Base-by-base conservation (phyloP, 345 rosid species). In the Bruguiera gymnorhiza region DNA sequence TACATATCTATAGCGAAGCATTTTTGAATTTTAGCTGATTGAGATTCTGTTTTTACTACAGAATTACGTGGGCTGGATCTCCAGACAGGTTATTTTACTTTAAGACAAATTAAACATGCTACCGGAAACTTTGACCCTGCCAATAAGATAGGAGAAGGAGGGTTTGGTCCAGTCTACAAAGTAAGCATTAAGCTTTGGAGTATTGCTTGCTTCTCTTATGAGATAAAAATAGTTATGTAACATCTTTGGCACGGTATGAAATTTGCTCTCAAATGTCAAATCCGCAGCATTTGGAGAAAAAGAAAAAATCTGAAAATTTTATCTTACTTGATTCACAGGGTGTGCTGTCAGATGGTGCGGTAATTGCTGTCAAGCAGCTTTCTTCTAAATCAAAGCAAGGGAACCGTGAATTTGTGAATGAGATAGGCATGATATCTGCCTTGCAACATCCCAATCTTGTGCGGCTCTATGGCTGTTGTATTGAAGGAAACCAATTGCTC, bases 91-190 rank as follows among this genome's bases (percentile, higher is more conserved):
- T 78, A 76, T 31, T 93, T 90, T 78, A 84, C 90, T 18, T 65
- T 93, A 75, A 81, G 87, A 57, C 93, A 93, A 79, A 87, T 93
- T 53, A 88, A 87, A 75, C 68, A 80, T 29, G 92, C 96, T 11
- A 93, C 97, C 0, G 73, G 79, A 63, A 93, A 88, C 64, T 93
- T 93, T 53, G 86, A 87, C 70, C 75, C 86, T 52, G 81, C 82
- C 20, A 82, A 86, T 78, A 93, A 93, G 87, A 87, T 88, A 24
- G 97, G 93, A 60, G 98, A 93, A 85, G 97, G 98, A 84, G 98
- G 93, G 37, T 93, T 93, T 66, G 93, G 98, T 31, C 90, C 97
- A 20, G 98, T 93, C 51, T 90, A 82, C 84, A 90, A 87, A 93
- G 95, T 90, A 81, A 65, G 18, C n/a, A 66, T 59, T n/a, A 24